Conservation (phyloP, 2,329 filamentous ascomycete species). For the Zymoseptoria ardabiliae region DNA sequence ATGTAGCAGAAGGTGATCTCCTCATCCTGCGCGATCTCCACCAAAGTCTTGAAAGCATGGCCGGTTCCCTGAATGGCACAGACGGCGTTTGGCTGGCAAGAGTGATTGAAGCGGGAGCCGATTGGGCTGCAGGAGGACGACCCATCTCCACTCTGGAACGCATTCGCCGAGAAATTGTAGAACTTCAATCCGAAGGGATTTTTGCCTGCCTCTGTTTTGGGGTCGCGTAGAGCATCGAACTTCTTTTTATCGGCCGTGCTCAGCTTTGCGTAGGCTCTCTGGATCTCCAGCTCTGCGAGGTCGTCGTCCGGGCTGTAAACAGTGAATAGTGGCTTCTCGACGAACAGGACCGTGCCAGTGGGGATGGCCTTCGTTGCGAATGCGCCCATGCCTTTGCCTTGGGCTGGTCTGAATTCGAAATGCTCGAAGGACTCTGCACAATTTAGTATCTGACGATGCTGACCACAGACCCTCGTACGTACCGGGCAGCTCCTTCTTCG, state of each 20-base stretch:
- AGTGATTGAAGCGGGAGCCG: not conserved
- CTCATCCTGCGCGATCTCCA: not conserved
- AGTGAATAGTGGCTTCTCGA: not conserved
- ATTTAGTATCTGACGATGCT: not conserved
- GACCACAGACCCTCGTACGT: not conserved
- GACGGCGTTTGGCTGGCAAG: not conserved
- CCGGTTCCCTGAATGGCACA: not conserved
- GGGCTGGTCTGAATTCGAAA: conserved; percentile 1
- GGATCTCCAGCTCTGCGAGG: not conserved
- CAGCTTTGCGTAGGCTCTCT: not conserved
- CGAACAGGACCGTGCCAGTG: not conserved
- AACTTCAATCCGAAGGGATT: not conserved
- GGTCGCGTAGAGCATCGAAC: not conserved
- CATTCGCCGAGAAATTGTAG: not conserved
- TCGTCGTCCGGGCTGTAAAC: not conserved
- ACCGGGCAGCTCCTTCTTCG: not conserved
- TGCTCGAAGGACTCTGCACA: not conserved
- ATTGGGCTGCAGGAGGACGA: not conserved
- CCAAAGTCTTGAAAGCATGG: not conserved
- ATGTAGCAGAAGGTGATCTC: not conserved
- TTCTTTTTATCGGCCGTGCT: not conserved
- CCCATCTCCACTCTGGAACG: not conserved
- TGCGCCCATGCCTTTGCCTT: conserved; percentile 2
- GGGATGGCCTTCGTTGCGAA: conserved; percentile 1
- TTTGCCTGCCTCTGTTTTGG: not conserved